These are phyloP conservation scores for Favolaschia claudopus DNA, from an alignment of 768 basidiomycete species.

Conservation along the genomic window DNA sequence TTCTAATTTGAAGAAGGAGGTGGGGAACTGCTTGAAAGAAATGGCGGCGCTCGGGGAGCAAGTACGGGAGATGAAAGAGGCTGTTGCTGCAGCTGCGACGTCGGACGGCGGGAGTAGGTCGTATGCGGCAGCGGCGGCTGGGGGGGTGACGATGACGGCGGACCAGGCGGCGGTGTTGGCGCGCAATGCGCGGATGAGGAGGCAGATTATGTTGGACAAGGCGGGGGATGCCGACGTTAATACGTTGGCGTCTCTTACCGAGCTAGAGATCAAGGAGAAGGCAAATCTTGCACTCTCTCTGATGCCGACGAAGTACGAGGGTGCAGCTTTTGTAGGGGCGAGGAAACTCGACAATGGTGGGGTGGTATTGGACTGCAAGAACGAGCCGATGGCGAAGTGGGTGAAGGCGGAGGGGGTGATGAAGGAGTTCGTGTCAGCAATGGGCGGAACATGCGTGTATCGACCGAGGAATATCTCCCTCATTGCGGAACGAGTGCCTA, in stretches of 20 bases:
- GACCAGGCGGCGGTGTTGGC: background rate
- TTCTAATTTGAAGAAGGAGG: background rate
- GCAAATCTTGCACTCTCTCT: background rate
- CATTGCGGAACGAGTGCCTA: background rate
- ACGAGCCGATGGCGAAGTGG: background rate
- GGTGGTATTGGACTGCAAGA: slow-evolving; percentile 2
- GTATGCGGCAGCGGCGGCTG: background rate
- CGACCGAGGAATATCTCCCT: background rate
- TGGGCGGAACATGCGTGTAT: background rate
- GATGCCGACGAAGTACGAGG: background rate
- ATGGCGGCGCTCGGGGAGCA: background rate
- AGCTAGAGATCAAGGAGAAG: slow-evolving; percentile 1
- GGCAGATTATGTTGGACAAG: background rate
- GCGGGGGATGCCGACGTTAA: background rate
- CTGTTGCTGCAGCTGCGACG: background rate
- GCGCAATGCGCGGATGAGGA: background rate
- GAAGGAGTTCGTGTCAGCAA: background rate
- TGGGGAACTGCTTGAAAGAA: background rate
- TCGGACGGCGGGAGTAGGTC: background rate
- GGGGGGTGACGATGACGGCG: background rate
- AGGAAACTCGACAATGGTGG: background rate
- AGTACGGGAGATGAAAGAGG: background rate
- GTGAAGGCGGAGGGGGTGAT: background rate
- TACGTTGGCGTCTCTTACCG: background rate
- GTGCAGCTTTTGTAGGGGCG: background rate